phyloP scores from a whole-genome alignment of 305 asterid species.

The Rubia balearica region DNA sequence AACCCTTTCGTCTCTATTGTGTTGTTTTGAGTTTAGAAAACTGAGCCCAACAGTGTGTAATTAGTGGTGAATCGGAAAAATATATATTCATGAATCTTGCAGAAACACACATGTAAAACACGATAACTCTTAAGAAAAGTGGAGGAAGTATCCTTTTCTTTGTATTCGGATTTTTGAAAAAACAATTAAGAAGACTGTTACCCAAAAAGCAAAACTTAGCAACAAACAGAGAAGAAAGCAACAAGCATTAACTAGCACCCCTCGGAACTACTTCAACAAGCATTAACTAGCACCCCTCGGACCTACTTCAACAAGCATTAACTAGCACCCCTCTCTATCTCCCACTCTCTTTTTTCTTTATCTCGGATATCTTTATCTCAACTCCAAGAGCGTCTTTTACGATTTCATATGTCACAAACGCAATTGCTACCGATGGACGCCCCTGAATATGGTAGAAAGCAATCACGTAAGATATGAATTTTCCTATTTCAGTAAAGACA shows the following conservation, averaged over 20 bases:
- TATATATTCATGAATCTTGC: no score
- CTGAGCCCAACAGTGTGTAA: no score
- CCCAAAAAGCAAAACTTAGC: background rate
- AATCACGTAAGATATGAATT: background rate
- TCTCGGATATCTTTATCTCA: slow-evolving; percentile 69
- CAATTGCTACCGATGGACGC: slow-evolving; percentile 87
- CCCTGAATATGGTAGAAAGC: slow-evolving; percentile 42
- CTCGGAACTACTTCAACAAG: background rate
- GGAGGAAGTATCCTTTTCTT: no score
- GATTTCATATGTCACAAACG: slow-evolving; percentile 87
- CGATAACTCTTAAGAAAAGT: no score
- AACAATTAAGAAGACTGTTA: no score
- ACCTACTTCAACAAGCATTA: no score
- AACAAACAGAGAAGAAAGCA: background rate
- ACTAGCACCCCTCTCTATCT: slow-evolving; percentile 1
- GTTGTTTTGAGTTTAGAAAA: no score
- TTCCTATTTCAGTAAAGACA: background rate
- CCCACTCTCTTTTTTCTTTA: slow-evolving; percentile 24
- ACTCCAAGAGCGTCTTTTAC: slow-evolving; percentile 74
- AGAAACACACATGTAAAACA: no score
- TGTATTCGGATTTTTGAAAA: no score
- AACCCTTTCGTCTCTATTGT: no score
- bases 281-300: background rate
- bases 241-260: background rate
- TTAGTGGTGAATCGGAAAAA: no score